Conservation (phyloP, 176 grass and related monocot genomes). For the Secale cereale region DNA sequence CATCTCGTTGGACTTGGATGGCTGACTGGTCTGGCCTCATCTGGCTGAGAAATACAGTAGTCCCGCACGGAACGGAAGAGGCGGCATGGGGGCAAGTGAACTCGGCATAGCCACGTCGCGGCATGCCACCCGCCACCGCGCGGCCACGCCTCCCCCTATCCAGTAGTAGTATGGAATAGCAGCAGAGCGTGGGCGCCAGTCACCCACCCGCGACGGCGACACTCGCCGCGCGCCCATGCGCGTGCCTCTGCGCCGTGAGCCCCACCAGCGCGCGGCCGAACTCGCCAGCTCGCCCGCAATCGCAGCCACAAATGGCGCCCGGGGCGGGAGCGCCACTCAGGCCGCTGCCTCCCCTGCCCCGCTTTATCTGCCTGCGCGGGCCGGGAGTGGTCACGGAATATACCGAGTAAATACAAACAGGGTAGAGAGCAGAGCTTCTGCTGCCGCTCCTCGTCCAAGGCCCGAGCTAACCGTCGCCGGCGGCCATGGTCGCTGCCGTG, state of each 20-base stretch:
- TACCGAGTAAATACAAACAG: not conserved
- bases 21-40: not conserved
- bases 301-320: conserved; percentile 42
- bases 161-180: not conserved
- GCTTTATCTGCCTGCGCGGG: conserved; percentile 44
- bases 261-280: not conserved
- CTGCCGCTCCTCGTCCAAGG: not conserved
- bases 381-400: conserved; percentile 1
- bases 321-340: conserved; percentile 46
- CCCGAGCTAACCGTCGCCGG: not conserved
- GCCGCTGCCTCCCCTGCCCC: not conserved
- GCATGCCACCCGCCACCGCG: conserved; percentile 20
- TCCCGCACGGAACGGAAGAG: not conserved
- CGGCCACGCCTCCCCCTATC: conserved; percentile 43
- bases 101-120: conserved; percentile 15
- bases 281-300: not conserved
- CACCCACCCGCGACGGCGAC: conserved; percentile 12
- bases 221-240: not conserved
- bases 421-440: not conserved
- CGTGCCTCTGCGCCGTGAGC: conserved; percentile 9
- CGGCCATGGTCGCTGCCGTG: conserved; percentile 33
- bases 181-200: not conserved
- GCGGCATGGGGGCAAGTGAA: not conserved
- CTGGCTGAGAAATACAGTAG: not conserved
- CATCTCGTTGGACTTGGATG: not conserved